Evolutionary conservation across 1,139 yeast genomes (phyloP), one percentile per base, ranked within the genome.

Genomic region (Debaryomyces psychrophilus): DNA sequence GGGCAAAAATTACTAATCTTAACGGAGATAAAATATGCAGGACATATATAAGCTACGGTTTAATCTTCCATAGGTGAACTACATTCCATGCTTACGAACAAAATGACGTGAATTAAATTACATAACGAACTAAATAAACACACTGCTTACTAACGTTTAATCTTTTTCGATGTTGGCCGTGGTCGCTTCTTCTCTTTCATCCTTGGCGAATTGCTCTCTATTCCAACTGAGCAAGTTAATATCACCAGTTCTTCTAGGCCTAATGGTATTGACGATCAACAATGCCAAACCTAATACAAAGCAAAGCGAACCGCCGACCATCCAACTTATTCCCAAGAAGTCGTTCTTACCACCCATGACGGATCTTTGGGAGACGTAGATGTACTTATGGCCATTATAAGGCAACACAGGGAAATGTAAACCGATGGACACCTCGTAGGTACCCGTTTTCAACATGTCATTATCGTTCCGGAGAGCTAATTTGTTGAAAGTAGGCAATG

Each of bases 271-370:
- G 51, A 86, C 79, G 35, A 80, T 59, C 55, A 85, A 71, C 61
- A 87, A 81, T 18, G 75, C 61, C 12, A 84, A 55, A 8, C 87
- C 87, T 47, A 88, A 71, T 1, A 80, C 52, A 45, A 86, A 73
- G 58, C 95, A 87, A n/a, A 92, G 68, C 2, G 90, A 96, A n/a
- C 98, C 98, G 20, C 89, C 95, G 12, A 83, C 95, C 59, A 93
- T 81, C 86, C 96, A 93, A 29, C 90, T 80, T 47, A 90, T 81
- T 23, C 99, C 98, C 57, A 93, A 69, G 60, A 92, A 92, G 45
- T 82, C 73, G 65, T 93, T 93, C 60, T 89, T 85, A 20, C 98
- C 98, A 18, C 99, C 99, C 56, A 90, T 81, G 6, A 85, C 93
- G 11, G 95, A 83, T 57, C 95, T 79, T 31, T 96, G 95, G 8